Evolutionary conservation across 306 rosid genomes (phyloP), one percentile per base, ranked within the genome.

Genomic region (Malus sieversii): DNA sequence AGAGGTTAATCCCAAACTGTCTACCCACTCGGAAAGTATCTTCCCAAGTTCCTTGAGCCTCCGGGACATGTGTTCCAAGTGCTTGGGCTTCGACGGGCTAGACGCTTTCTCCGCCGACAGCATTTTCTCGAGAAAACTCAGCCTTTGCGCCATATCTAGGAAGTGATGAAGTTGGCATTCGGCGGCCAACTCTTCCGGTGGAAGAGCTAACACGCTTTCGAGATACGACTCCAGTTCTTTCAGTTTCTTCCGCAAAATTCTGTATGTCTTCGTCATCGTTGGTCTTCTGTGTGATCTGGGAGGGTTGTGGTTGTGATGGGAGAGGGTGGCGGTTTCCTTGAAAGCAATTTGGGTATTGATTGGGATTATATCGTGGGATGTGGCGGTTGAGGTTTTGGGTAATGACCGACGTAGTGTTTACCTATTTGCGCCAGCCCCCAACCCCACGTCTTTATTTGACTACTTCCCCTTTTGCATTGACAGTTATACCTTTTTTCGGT

Each of bases 41-140:
- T 58, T 46, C 58, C 81, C 83, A 73, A 86, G 23, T 53, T n/a
- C 4, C 2, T 6, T n/a, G 3, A 87, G 73, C 60, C 75, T 61
- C 18, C 66, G 12, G 1, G 72, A 71, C 35, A 85, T 22, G 63
- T 80, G 82, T 2, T 48, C 53, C 81, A 86, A 58, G 40, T 80
- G 80, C 58, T 65, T 74, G 13, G 80, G 85, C 18, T 71, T 71
- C 30, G 87, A 4, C 4, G 87, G 80, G n/a, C 63, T 69, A 6
- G 87, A 85, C 1, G 84, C 38, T 5, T 76, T 57, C 82, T 91
- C 92, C 5, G 95, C 86, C 4, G 68, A n/a, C 10, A 83, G 32
- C 3, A 91, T 70, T 0, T 30, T 86, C 33, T 42, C 15, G 2
- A 84, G 3, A 70, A 91, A 91, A 11, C 1, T 74, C 18, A 85